A percentile compares a stretch with the other conserved stretches of the same genome.
phyloP scores from a whole-genome alignment of 2,329 filamentous ascomycete species.

The Apiospora hydei region DNA sequence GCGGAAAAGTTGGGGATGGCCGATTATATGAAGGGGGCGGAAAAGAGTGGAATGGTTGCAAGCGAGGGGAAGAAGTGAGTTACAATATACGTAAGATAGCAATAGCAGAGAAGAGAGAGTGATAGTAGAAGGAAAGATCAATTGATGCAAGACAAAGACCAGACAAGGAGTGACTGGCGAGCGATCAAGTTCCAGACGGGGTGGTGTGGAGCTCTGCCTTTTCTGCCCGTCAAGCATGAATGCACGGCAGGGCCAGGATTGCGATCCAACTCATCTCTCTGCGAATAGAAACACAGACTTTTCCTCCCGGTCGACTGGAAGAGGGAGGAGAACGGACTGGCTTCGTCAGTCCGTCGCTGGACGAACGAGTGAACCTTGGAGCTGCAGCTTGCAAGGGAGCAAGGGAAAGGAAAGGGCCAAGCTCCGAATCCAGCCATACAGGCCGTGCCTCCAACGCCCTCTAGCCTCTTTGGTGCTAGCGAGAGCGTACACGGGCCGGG shows the following conservation, averaged over 20 bases:
- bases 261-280: neutral
- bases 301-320: slow-evolving; percentile 5
- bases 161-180: slow-evolving; percentile 17
- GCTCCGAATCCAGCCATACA: neutral
- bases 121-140: slow-evolving; percentile 1
- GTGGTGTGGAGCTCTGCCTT: slow-evolving; percentile 13
- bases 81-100: slow-evolving; percentile 14
- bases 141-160: slow-evolving; percentile 8
- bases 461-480: neutral
- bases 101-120: neutral
- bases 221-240: slow-evolving; percentile 12
- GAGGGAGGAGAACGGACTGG: neutral
- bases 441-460: neutral
- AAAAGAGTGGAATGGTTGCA: slow-evolving; percentile 14
- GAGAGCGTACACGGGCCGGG: neutral
- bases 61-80: slow-evolving; percentile 18
- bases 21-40: slow-evolving; percentile 8
- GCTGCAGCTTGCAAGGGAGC: neutral
- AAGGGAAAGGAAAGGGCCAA: neutral
- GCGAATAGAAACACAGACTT: slow-evolving; percentile 5
- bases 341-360: neutral
- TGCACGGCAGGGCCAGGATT: neutral
- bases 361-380: neutral
- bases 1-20: slow-evolving; percentile 15
- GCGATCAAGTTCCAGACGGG: slow-evolving; percentile 5